phyloP scores from a whole-genome alignment of 306 rosid species.

The Neltuma alba region DNA sequence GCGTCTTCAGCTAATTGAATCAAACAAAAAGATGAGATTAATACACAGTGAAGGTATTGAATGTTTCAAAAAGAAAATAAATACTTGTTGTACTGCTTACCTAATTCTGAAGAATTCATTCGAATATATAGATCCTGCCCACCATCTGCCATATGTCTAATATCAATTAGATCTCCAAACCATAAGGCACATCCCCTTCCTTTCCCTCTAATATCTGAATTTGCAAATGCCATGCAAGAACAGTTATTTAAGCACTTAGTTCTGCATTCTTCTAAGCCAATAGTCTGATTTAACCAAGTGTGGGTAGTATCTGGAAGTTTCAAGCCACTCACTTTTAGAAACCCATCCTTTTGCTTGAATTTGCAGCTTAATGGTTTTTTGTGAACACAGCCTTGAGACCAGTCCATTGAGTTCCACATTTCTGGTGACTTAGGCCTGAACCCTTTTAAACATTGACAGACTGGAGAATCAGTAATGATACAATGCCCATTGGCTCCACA shows the following conservation, averaged over 20 bases:
- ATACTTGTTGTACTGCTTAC: not conserved
- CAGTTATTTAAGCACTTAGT: conserved; percentile 44
- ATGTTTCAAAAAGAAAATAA: too few species aligned
- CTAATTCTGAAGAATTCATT: conserved; percentile 41
- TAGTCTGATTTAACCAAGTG: conserved; percentile 33
- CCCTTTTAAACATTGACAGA: conserved; percentile 43
- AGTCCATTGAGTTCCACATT: conserved; percentile 35
- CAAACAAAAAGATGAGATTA: too few species aligned
- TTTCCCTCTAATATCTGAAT: conserved; percentile 24
- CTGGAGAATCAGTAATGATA: not conserved
- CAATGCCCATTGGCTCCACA: conserved; percentile 51
- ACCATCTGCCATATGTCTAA: conserved; percentile 28
- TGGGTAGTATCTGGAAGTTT: conserved; percentile 47
- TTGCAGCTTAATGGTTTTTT: conserved; percentile 35
- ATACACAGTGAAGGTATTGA: not conserved
- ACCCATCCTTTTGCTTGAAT: too few species aligned
- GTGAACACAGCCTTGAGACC: conserved; percentile 41
- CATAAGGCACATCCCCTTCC: conserved; percentile 51
- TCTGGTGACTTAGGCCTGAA: conserved; percentile 35
- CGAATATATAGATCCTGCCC: conserved; percentile 46
- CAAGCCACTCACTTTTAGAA: conserved; percentile 30
- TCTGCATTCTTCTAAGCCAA: conserved; percentile 31
- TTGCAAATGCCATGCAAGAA: conserved; percentile 52
- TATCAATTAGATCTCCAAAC: conserved; percentile 50
- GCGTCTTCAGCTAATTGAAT: not conserved